Conservation (phyloP, 1,284 basidiomycete genomes). For the Boletus chippewaensis region DNA sequence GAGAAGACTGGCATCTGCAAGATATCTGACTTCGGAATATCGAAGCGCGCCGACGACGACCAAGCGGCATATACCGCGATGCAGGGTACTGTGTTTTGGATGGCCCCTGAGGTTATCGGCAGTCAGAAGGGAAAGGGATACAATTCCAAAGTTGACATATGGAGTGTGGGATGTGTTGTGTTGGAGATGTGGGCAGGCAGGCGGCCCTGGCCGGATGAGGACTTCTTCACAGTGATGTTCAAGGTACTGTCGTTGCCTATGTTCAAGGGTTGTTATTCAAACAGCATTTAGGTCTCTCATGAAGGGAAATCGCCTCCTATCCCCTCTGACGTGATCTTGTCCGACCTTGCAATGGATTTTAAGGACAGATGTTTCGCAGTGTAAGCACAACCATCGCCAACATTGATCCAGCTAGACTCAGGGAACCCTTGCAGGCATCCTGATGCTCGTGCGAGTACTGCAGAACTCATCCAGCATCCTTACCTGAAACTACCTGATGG, state of each 20-base stretch:
- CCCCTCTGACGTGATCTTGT: constrained; percentile 74
- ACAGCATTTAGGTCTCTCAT: constrained; percentile 58
- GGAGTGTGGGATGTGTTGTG: constrained; percentile 96
- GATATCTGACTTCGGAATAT: constrained; percentile 98
- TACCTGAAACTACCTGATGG: constrained; percentile 73
- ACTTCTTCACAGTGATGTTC: constrained; percentile 89
- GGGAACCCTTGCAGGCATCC: constrained; percentile 59
- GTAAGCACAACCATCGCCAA: constrained; percentile 39
- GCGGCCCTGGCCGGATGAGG: constrained; percentile 88
- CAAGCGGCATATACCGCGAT: constrained; percentile 82
- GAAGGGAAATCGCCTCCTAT: constrained; percentile 84
- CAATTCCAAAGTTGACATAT: constrained; percentile 96
- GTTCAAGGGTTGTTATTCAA: constrained; percentile 8
- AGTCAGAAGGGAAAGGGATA: constrained; percentile 76
- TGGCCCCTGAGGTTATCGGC: constrained; percentile 96
- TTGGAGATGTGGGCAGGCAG: constrained; percentile 98
- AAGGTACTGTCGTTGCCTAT: constrained; percentile 50
- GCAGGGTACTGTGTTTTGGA: constrained; percentile 98
- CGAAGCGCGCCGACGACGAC: constrained; percentile 84
- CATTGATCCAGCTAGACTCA: constrained; percentile 7
- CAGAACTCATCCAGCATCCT: constrained; percentile 75
- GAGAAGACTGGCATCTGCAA: constrained; percentile 93
- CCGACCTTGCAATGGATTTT: constrained; percentile 79
- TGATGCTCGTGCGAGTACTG: constrained; percentile 77
- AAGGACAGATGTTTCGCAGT: constrained; percentile 86